These are phyloP conservation scores for Salvia splendens DNA, from an alignment of 257 asterid genomes.

Conservation along the genomic window DNA sequence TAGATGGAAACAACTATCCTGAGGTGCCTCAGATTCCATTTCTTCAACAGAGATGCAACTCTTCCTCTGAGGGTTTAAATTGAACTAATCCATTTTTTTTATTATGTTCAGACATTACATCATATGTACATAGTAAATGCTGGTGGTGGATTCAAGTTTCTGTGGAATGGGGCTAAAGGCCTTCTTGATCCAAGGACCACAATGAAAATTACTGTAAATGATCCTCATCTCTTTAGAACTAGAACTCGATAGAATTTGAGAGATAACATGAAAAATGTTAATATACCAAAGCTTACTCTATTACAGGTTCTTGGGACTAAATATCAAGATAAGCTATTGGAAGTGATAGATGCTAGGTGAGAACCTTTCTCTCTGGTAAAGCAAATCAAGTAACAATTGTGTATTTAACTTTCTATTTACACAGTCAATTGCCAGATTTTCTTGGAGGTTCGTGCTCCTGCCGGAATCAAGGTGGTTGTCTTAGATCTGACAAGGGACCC, in stretches of 20 bases:
- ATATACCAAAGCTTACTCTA: constrained; percentile 34
- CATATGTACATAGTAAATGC: constrained; percentile 95
- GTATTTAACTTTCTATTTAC: constrained; percentile 30
- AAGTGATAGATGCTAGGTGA: constrained; percentile 75
- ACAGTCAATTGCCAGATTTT: constrained; percentile 97
- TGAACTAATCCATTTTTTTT: constrained; percentile 32
- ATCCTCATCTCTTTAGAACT: constrained; percentile 21
- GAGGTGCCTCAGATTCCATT: constrained; percentile 64
- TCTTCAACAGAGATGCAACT: constrained; percentile 21
- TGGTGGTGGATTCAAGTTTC: constrained; percentile 83
- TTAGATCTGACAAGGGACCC: constrained; percentile 88
- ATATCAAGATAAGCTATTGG: constrained; percentile 76
- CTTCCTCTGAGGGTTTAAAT: constrained; percentile 13
- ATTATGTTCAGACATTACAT: constrained; percentile 74
- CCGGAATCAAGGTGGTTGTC: constrained; percentile 83
- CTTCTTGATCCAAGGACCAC: constrained; percentile 94
- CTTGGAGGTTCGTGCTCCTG: constrained; percentile 94
- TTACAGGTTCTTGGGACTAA: constrained; percentile 82
- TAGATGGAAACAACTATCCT: constrained; percentile 94
- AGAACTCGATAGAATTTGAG: constrained; percentile 22
- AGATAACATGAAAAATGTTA: constrained; percentile 23
- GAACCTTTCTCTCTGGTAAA: constrained; percentile 35
- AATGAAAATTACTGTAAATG: constrained; percentile 75
- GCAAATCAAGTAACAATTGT: neutral
- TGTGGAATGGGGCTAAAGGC: constrained; percentile 82